Conservation (phyloP, 192 early-diverging fungal species). For the Backusella australiensis region DNA sequence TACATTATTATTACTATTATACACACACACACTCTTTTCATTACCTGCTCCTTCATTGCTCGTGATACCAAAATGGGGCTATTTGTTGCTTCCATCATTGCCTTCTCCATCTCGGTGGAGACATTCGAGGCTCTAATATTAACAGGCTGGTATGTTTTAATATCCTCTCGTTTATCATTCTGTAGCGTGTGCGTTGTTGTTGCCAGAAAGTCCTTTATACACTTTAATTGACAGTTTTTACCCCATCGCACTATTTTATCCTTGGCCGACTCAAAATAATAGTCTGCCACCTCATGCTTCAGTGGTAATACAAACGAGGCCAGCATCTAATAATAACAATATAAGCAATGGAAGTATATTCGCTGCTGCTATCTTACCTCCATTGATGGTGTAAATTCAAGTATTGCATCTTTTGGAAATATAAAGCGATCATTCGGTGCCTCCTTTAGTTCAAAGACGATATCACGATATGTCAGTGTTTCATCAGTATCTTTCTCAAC, state of each 20-base stretch:
- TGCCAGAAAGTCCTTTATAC: neutral
- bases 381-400: conserved; percentile 35
- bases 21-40: neutral
- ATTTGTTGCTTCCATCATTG: neutral
- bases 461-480: conserved; percentile 19
- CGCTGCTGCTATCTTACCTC: conserved; percentile 1
- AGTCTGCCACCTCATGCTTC: neutral
- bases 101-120: neutral
- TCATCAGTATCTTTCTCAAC: neutral
- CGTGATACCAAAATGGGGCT: conserved; percentile 4
- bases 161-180: neutral
- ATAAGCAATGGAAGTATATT: neutral
- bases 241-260: conserved; percentile 25
- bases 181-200: neutral
- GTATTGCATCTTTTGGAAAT: conserved; percentile 54
- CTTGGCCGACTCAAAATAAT: conserved; percentile 20
- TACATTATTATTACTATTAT: too few species aligned
- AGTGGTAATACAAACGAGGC: conserved; percentile 34
- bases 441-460: conserved; percentile 61
- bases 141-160: conserved; percentile 10
- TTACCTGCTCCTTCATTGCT: conserved; percentile 28
- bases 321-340: conserved; percentile 16
- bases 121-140: conserved; percentile 17
- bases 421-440: conserved; percentile 43
- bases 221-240: neutral